Conservation (phyloP, 495 filamentous ascomycete species). For the Aspergillus campestris region DNA sequence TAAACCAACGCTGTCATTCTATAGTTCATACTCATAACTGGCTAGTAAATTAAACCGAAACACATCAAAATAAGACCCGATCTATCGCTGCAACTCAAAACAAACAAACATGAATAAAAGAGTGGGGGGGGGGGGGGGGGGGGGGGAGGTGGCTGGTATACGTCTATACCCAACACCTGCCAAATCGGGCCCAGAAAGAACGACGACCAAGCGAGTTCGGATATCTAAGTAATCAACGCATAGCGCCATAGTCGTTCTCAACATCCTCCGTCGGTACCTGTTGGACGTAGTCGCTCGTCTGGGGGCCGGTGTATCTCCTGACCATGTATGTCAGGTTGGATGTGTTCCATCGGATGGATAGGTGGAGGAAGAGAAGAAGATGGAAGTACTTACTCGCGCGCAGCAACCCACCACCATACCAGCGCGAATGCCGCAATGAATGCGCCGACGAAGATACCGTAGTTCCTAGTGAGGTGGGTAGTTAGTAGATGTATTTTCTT, state of each 20-base stretch:
- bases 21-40: too few species aligned
- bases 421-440: conserved; percentile 55
- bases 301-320: conserved; percentile 49
- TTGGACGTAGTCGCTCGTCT: conserved; percentile 41
- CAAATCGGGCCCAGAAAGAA: too few species aligned
- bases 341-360: background rate
- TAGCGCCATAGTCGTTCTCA: conserved; percentile 15
- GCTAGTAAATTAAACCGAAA: too few species aligned
- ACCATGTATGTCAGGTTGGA: background rate
- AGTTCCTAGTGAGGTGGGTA: conserved; percentile 44
- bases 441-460: conserved; percentile 55
- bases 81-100: too few species aligned
- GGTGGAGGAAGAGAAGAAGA: background rate
- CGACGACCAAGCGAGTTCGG: too few species aligned
- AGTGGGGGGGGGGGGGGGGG: too few species aligned
- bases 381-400: conserved; percentile 40
- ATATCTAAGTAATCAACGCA: background rate
- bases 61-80: too few species aligned
- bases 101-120: too few species aligned
- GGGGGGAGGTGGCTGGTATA: too few species aligned
- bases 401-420: conserved; percentile 58
- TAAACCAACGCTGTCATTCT: too few species aligned
- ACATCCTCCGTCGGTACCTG: conserved; percentile 30
- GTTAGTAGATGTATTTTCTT: background rate
- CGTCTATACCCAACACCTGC: too few species aligned